Base-by-base conservation (phyloP, 2,329 filamentous ascomycete genomes). In the Cercospora berteroae region DNA sequence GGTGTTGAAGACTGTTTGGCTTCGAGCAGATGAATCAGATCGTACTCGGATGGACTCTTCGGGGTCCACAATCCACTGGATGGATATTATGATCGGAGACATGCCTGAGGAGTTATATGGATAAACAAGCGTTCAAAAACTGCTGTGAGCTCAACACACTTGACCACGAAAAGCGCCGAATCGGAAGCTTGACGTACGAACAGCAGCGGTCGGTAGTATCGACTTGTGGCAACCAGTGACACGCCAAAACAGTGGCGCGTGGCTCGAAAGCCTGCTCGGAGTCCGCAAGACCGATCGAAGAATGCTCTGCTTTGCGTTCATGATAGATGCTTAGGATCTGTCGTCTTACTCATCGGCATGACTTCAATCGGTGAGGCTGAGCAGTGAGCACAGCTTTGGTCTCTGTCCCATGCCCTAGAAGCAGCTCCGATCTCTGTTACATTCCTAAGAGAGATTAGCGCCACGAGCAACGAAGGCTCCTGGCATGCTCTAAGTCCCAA, bases 81-180 rank as follows among this genome's bases (percentile, higher is more conserved):
- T 71, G 58, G 69, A 71, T 58, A 64, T 71, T 10, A 69, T 69
- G 67, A 69, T 67, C 60, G 65, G 67, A 16, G 56, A 60, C 33
- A 50, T 61, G 13, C 42, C 67, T 42, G 67, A 68, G 23, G 69
- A 67, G 5, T 44, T 67, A 2, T 67, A 66, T 50, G 69, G 67
- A 42, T 71, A 39, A 23, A 48, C 7, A 20, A 4, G 9, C 9
- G 2, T 20, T 39, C 33, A 16, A 39, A 3, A n/a, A 7, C 33
- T 36, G 33, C 33, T 42, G 36, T 42, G 36, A n/a, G 36, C 36
- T n/a, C 36, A 42, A 42, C 7, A 9, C 3, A n/a, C 36, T n/a
- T 6, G 7, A n/a, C 16, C 6, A 8, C 6, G 7, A 42, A 42
- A 42, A 7, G 16, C 2, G 3, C 7, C 36, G 4, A 42, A 0